A percentile compares a stretch with the other conserved stretches of the same genome.
Evolutionary conservation across 805 yeast genomes (phyloP).

Genomic region (Candida argentea): DNA sequence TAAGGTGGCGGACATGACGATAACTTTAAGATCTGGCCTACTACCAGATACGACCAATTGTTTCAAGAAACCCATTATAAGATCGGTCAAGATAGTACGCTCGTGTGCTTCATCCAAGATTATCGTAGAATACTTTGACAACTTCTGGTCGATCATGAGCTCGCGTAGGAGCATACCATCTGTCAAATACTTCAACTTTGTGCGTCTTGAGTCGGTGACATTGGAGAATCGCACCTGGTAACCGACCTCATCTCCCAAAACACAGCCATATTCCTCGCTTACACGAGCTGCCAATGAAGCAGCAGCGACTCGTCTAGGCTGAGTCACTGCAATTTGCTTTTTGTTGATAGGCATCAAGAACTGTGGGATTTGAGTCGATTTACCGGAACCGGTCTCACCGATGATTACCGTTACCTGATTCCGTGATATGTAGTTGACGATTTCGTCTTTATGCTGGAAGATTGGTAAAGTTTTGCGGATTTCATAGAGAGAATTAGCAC

Average conservation of each 20-base stretch:
- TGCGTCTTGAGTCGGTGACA: slow-evolving; percentile 38
- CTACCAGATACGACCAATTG: slow-evolving; percentile 41
- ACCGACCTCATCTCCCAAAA: slow-evolving; percentile 76
- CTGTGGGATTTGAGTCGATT: slow-evolving; percentile 95
- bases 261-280: slow-evolving; percentile 74
- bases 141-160: slow-evolving; percentile 60
- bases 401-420: slow-evolving; percentile 71
- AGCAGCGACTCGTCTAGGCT: slow-evolving; percentile 97
- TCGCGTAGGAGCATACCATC: slow-evolving; percentile 97
- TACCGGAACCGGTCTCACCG: slow-evolving; percentile 98
- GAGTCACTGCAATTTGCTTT: slow-evolving; percentile 79
- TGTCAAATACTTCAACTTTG: slow-evolving; percentile 77
- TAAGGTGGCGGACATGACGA: slow-evolving; percentile 94
- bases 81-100: slow-evolving; percentile 84
- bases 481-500: slow-evolving; percentile 34
- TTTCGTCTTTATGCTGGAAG: slow-evolving; percentile 55
- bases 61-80: slow-evolving; percentile 81
- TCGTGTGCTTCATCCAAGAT: slow-evolving; percentile 97
- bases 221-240: slow-evolving; percentile 90
- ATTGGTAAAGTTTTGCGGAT: slow-evolving; percentile 62
- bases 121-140: slow-evolving; percentile 62
- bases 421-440: slow-evolving; percentile 41
- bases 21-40: slow-evolving; percentile 50
- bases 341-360: slow-evolving; percentile 50
- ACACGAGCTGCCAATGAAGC: slow-evolving; percentile 89